Evolutionary conservation across 176 grass and related monocot species (phyloP), one percentile per base, ranked within the genome.

Genomic region (Dendrocalamus sinicus): DNA sequence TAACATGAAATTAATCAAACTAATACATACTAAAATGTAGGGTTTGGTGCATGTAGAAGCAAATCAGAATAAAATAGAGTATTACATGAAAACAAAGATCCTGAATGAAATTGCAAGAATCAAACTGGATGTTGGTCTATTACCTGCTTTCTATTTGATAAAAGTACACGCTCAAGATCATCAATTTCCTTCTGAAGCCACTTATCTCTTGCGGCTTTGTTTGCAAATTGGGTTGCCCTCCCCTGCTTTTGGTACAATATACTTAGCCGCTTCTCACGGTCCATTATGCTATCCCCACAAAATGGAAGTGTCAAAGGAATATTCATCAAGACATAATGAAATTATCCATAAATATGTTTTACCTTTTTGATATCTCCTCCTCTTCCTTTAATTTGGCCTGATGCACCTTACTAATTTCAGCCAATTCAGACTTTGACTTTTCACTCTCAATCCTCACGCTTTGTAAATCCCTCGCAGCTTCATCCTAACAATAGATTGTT

Each of bases 181-280:
- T 94, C 88, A 87, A 98, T 98, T 90, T 98, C 96, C 72, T 93
- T 95, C 88, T 89, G 91, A 82, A 98, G 91, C 96, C 93, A 98
- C 32, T 91, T 93, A 87, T 98, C 96, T 41, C 96, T 91, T 67
- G 89, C 91, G 47, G 90, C 91, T 93, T 98, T 95, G 65, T 89
- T 93, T 19, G 88, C 90, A 72, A 98, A 98, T 61, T 98, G 96
- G 61, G 96, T 98, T 62, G 96, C 93, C 80, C 96, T 91, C 14
- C 96, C 96, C 84, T 95, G 96, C 88, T 98, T 98, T 90, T 98
- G 96, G 73, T 98, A 98, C 75, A 98, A 84, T 88, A 98, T 98
- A 65, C 96, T 98, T 69, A 98, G 67, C 78, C 94, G 90, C 88
- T 98, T 98, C 84, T 98, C 96, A 62, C 89, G 90, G 66, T 98